These are phyloP conservation scores for Mediolabrus comicus DNA, from an alignment of 108 stramenopile genomes.

Conservation along the genomic window DNA sequence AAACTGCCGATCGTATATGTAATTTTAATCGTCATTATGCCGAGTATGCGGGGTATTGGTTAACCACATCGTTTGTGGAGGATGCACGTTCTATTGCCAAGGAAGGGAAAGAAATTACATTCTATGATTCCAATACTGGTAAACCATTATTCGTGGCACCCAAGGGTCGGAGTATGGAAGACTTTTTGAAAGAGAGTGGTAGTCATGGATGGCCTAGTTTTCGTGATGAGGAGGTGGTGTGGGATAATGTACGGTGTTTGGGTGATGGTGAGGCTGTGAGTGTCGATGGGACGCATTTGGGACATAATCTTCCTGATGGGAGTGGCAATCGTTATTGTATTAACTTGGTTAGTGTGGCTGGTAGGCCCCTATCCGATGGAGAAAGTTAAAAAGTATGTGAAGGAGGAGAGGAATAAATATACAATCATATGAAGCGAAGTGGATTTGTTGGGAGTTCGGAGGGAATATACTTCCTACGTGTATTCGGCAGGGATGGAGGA, in stretches of 20 bases:
- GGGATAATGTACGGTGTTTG: conserved; percentile 88
- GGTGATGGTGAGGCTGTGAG: too few species aligned
- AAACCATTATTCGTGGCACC: conserved; percentile 81
- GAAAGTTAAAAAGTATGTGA: too few species aligned
- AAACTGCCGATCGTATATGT: conserved; percentile 86
- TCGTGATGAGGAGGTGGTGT: conserved; percentile 86
- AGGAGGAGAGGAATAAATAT: too few species aligned
- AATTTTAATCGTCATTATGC: conserved; percentile 89
- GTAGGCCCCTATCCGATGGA: too few species aligned
- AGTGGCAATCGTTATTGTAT: conserved; percentile 92
- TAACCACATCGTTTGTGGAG: conserved; percentile 53
- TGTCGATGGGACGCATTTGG: too few species aligned
- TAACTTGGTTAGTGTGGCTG: conserved; percentile 90
- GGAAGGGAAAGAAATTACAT: conserved; percentile 71
- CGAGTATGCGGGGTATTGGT: conserved; percentile 83
- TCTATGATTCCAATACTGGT: conserved; percentile 87
- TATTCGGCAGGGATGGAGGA: too few species aligned
- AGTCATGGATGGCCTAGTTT: conserved; percentile 87
- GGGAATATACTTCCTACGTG: too few species aligned
- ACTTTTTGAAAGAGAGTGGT: conserved; percentile 71
- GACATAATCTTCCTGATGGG: conserved; percentile 64
- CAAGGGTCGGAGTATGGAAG: conserved; percentile 68
- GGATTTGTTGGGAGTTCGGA: too few species aligned
- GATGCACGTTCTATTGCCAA: conserved; percentile 47
- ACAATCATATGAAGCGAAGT: too few species aligned